Base-by-base conservation (phyloP, 192 early-diverging fungal genomes). In the Rhizoclosmatium globosum region DNA sequence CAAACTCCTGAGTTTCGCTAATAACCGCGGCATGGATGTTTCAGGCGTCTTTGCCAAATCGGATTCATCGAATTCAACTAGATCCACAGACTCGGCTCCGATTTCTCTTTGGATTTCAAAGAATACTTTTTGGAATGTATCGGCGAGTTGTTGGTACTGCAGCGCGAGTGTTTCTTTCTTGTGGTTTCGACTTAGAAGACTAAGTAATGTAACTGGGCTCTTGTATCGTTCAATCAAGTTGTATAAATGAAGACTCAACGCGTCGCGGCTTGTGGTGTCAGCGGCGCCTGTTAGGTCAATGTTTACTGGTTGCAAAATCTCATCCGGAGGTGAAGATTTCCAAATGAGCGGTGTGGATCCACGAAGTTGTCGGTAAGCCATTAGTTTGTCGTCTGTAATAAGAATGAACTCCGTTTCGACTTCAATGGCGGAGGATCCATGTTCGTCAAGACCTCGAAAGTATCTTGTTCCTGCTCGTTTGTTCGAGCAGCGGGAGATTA, bases 361-460 rank as follows among this genome's bases (percentile, higher is more conserved):
- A 13, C 78, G 68, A 11, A 79, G 7, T 66, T 65, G 57, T 15
- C 78, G 70, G 53, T 73, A 79, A n/a, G 78, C 23, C 70, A 71
- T 42, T 15, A 64, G 11, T 41, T 60, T n/a, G 21, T 72, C 46
- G 4, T 53, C 42, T 3, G 42, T 41, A 19, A 73, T 6, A 2
- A 79, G 23, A 13, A 79, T 59, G 4, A 45, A 15, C n/a, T 79
- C 78, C 4, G 78, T 79, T 66, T 79, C 78, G 7, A 79, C 78
- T 44, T 79, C 78, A 11, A 72, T 73, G 3, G 78, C 78, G 46
- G 31, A 45, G 9, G 70, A 58, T n/a, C 69, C 78, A 6, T 79
- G 15, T 15, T 62, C 44, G 62, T 79, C 70, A 2, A 79, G 42
- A 6, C 78, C 78, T 3, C 77, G 65, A 50, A 46, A 70, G 47